Conservation (phyloP, 768 basidiomycete genomes). For the Boletus coccyginus region DNA sequence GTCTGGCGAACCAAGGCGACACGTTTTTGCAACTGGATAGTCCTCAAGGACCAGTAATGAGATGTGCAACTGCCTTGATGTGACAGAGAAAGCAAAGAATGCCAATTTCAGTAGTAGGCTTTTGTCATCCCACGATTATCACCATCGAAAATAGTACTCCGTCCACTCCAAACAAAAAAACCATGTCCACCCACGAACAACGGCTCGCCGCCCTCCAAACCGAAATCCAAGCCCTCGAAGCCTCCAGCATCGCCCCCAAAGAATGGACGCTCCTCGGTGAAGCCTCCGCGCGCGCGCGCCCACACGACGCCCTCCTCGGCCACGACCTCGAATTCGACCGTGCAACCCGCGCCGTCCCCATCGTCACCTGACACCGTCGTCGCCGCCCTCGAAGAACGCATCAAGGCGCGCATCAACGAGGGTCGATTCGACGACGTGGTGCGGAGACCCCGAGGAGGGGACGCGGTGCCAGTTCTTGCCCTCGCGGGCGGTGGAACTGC, state of each 20-base stretch:
- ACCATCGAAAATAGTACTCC: too few relatives aligned
- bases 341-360: conserved; percentile 79
- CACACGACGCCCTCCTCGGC: conserved; percentile 88
- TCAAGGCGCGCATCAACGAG: conserved; percentile 86
- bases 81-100: too few relatives aligned
- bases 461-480: conserved; percentile 90
- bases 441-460: conserved; percentile 63
- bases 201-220: conserved; percentile 69
- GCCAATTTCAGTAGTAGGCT: too few relatives aligned
- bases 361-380: conserved; percentile 89
- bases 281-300: conserved; percentile 75
- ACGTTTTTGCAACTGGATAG: too few relatives aligned
- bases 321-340: conserved; percentile 96
- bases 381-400: conserved; percentile 78
- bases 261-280: conserved; percentile 95
- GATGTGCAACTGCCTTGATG: too few relatives aligned
- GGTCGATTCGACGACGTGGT: conserved; percentile 89
- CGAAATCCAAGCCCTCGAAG: conserved; percentile 80
- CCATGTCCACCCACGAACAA: conserved; percentile 54
- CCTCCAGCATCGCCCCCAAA: conserved; percentile 84
- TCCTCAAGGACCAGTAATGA: too few relatives aligned
- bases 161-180: too few relatives aligned
- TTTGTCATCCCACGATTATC: too few relatives aligned
- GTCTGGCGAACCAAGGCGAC: too few relatives aligned
- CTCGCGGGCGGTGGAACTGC: conserved; percentile 82